phyloP scores from a whole-genome alignment of 164 flowering plant genomes.

The Stephania cephalantha region DNA sequence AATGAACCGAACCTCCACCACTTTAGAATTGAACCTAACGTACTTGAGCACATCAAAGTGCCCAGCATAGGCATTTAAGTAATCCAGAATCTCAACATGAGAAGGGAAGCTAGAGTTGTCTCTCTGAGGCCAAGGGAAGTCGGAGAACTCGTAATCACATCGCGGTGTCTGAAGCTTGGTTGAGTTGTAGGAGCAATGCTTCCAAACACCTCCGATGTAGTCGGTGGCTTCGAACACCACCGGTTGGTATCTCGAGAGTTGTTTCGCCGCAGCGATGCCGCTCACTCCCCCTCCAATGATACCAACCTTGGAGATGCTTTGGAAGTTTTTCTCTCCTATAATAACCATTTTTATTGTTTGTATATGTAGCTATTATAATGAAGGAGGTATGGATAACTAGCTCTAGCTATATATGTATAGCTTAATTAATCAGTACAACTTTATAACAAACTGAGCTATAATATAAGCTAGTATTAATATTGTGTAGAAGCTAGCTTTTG shows the following conservation, averaged over 20 bases:
- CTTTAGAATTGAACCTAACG: conserved; percentile 67
- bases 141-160: conserved; percentile 78
- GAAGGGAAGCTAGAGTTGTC: conserved; percentile 64
- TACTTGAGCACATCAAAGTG: conserved; percentile 60
- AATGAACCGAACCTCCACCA: conserved; percentile 59
- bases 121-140: conserved; percentile 79
- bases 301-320: conserved; percentile 40
- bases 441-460: no score
- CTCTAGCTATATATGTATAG: neutral
- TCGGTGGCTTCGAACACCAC: conserved; percentile 76
- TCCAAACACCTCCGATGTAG: conserved; percentile 91
- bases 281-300: conserved; percentile 91
- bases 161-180: conserved; percentile 84
- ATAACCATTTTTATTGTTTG: neutral
- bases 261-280: conserved; percentile 87
- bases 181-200: conserved; percentile 57
- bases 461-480: no score
- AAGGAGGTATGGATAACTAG: neutral
- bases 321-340: conserved; percentile 1
- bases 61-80: conserved; percentile 61
- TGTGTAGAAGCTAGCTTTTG: no score
- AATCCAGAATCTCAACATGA: conserved; percentile 55
- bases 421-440: neutral
- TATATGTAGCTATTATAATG: no score
- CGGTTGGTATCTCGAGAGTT: conserved; percentile 51